phyloP scores from a whole-genome alignment of 2,329 filamentous ascomycete genomes.

The Phaeosphaeriaceae sp. region DNA sequence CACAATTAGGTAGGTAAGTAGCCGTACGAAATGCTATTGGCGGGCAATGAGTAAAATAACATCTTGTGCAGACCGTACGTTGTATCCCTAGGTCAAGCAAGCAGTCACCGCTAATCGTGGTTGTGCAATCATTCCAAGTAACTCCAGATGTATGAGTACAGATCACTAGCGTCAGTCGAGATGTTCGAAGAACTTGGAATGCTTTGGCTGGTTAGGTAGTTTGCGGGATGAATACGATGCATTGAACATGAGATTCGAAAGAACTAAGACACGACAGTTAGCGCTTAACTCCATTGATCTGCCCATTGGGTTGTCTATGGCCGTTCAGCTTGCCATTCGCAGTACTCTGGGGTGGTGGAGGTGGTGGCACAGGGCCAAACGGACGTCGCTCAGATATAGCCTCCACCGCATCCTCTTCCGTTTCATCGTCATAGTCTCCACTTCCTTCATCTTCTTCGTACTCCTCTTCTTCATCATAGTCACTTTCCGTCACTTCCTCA shows the following conservation, averaged over 20 bases:
- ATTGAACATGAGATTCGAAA: conserved; percentile 8
- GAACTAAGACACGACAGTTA: conserved; percentile 29
- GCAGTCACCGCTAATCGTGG: background rate
- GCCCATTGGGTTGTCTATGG: conserved; percentile 47
- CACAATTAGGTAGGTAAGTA: conserved; percentile 3
- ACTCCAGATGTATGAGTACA: background rate
- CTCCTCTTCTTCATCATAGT: conserved; percentile 51
- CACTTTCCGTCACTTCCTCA: conserved; percentile 59
- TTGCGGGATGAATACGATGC: conserved; percentile 1
- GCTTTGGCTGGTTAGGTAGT: background rate
- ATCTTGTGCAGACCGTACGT: background rate
- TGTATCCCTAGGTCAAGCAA: background rate
- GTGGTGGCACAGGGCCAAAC: conserved; percentile 47
- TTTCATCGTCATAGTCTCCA: conserved; percentile 62
- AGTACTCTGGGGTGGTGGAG: conserved; percentile 40
- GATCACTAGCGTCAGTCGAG: conserved; percentile 1
- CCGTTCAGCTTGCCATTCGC: conserved; percentile 45
- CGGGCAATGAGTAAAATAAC: conserved; percentile 12
- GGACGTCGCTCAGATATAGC: conserved; percentile 41
- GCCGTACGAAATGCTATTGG: conserved; percentile 15
- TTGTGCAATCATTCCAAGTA: background rate
- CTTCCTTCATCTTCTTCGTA: conserved; percentile 51
- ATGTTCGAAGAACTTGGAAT: conserved; percentile 6
- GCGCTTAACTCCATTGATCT: conserved; percentile 49
- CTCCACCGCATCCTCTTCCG: conserved; percentile 60